Evolutionary conservation across 1,284 basidiomycete species (phyloP), one percentile per base, ranked within the genome.

Genomic region (Pseudomicrostroma phylloplanum): DNA sequence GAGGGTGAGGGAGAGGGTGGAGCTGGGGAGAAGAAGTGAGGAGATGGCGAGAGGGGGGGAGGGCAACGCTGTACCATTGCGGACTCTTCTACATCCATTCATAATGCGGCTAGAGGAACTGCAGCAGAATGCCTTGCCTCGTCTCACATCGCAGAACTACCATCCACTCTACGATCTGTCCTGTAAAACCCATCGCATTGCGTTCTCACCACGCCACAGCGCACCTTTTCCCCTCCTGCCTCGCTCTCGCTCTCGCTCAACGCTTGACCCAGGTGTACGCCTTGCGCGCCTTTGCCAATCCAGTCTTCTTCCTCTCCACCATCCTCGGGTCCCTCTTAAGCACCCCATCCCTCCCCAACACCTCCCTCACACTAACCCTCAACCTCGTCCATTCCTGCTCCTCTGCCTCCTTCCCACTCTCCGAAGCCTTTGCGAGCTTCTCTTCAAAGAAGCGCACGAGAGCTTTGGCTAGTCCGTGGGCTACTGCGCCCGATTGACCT

Each of bases 221-320:
- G n/a, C n/a, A n/a, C n/a, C n/a, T n/a, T n/a, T n/a, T n/a, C n/a
- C n/a, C n/a, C n/a, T 36, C 9, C 30, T 36, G 30, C 9, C 9
- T 9, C 9, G 30, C 30, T 36, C 30, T 36, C 30, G n/a, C 30
- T 36, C 30, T n/a, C 30, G 30, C 30, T 36, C 30, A 60, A 19
- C 57, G 64, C 55, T 59, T 51, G 60, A 54, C 41, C n/a, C 51
- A 58, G 21, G 71, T 71, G 59, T 69, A 70, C 23, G 49, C 87
- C 82, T 94, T 93, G 80, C 93, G 87, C 66, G 94, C 91, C 83
- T 96, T 96, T 67, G 88, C 86, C 70, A 87, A 80, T 65, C 90
- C 90, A 8, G 94, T 92, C 85, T 97, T 96, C 83, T 98, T 98
- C 71, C 94, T 86, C 83, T 98, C 94, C 39, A 96, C 92, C 88